A percentile compares a stretch with the other conserved stretches of the same genome.
These are phyloP conservation scores for Graphium sp. DNA, from an alignment of 2,329 filamentous ascomycete species.

Conservation along the genomic window DNA sequence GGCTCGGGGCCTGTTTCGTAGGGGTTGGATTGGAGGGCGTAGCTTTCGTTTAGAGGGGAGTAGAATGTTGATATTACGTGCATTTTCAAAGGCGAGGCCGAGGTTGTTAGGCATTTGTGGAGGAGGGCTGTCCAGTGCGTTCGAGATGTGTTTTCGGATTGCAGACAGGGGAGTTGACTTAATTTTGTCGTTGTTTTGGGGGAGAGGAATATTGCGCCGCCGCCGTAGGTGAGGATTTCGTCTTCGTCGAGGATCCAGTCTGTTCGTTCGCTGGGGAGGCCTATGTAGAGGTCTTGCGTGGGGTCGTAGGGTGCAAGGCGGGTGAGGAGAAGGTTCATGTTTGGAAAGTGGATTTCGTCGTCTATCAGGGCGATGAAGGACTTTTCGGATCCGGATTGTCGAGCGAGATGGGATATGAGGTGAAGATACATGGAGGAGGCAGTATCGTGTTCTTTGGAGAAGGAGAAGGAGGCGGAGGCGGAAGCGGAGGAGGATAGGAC, in stretches of 20 bases:
- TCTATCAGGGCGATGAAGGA: constrained; percentile 25
- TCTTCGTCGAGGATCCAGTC: constrained; percentile 23
- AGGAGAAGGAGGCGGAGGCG: too few relatives aligned
- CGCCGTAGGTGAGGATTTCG: constrained; percentile 22
- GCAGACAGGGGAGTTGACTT: constrained; percentile 19
- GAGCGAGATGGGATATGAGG: constrained; percentile 16
- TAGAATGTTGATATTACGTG: constrained; percentile 25
- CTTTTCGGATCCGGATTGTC: constrained; percentile 12
- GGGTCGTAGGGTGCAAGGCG: constrained; percentile 18
- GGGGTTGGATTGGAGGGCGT: constrained; percentile 12
- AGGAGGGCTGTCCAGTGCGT: constrained; percentile 24
- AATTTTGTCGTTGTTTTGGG: constrained; percentile 15
- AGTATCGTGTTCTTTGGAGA: constrained; percentile 14
- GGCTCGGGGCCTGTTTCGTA: constrained; percentile 23
- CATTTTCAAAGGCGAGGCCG: constrained; percentile 17
- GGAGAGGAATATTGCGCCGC: constrained; percentile 25
- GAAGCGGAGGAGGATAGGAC: too few relatives aligned
- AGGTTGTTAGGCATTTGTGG: constrained; percentile 20
- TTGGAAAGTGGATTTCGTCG: constrained; percentile 28
- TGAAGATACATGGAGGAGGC: constrained; percentile 18
- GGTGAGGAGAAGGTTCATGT: constrained; percentile 18
- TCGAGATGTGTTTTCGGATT: constrained; percentile 5
- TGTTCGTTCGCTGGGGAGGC: constrained; percentile 22
- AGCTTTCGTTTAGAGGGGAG: constrained; percentile 16
- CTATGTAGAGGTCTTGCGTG: constrained; percentile 18